Base-by-base conservation (phyloP, 106 monocot genomes). In the Allium fistulosum region DNA sequence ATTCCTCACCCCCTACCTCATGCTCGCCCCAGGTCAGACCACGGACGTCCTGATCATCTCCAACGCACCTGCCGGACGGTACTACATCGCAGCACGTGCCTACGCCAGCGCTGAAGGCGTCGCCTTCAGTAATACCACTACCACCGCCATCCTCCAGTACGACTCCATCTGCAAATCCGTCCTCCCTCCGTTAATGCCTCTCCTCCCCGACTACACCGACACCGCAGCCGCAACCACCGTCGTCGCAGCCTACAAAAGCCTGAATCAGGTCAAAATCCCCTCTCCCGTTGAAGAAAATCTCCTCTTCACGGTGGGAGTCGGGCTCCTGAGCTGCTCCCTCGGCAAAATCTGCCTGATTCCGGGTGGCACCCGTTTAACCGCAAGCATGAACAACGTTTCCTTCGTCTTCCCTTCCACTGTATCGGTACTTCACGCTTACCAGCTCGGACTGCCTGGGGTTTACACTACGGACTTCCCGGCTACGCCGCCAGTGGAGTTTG, bases 11-110 rank as follows among this genome's bases (percentile, higher is more conserved):
- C 64, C 75, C 77, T 78, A 77, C 45, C 8, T 90, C 12, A 55
- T 90, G 72, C 53, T 90, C 75, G 26, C 82, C n/a, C 90, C 90
- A 0, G 90, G 90, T 59, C 90, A 90, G 69, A 90, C 90, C 66
- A 85, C 75, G 46, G 85, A 83, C 63, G 80, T 83, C 49, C 77
- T 87, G 50, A 63, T 89, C 78, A 72, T 60, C 16, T 57, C 82
- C 49, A 75, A 70, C 67, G 78, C 76, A 17, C 66, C 73, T 17
- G 67, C 80, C 5, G 88, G 72, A 26, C 77, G 80, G 3, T 92
- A 83, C 82, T 92, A 92, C 85, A 71, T 92, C 15, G 92, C 85
- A 15, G 88, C 92, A 49, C 80, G 68, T 15, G 83, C 88, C 16
- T 92, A 81, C 53, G 59, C 72, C 11, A 82, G 80, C 16, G 85